Percentiles rank a stretch among this genome's conserved stretches.
Conservation (phyloP, 176 grass and related monocot genomes). For the Cymbopogon citratus region DNA sequence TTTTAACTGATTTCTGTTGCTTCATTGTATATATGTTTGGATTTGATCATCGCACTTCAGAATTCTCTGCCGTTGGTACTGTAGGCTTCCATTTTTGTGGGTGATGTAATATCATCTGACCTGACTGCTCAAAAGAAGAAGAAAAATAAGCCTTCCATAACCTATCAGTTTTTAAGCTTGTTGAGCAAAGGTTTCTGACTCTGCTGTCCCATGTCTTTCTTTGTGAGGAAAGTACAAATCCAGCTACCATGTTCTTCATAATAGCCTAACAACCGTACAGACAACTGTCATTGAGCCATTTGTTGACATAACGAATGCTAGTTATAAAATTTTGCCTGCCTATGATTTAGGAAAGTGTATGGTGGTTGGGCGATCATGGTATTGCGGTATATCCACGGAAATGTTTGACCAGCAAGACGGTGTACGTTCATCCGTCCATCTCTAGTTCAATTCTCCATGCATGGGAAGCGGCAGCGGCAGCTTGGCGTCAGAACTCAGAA, state of each 20-base stretch:
- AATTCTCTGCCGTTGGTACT: not conserved
- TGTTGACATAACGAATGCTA: too few species aligned
- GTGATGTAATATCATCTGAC: not conserved
- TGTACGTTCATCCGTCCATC: too few species aligned
- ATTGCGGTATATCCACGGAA: too few species aligned
- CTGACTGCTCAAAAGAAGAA: not conserved
- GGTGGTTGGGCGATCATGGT: too few species aligned
- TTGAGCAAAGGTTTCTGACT: not conserved
- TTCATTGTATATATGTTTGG: slow-evolving; percentile 8
- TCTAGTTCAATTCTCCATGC: too few species aligned
- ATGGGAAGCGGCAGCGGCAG: too few species aligned
- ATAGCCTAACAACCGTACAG: too few species aligned
- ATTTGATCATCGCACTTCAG: not conserved
- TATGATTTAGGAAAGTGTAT: too few species aligned
- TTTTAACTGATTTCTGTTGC: not conserved
- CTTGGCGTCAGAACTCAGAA: too few species aligned
- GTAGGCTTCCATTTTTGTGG: not conserved
- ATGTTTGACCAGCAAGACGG: too few species aligned
- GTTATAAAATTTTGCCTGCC: too few species aligned
- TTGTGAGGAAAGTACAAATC: not conserved
- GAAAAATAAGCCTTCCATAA: not conserved
- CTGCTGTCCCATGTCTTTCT: not conserved
- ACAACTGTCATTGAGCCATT: too few species aligned
- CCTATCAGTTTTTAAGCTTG: not conserved
- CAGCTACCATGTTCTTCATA: not conserved